A percentile compares a stretch with the other conserved stretches of the same genome.
These are phyloP conservation scores for Globisporangium nagaii DNA, from an alignment of 352 stramenopile genomes.

Conservation along the genomic window DNA sequence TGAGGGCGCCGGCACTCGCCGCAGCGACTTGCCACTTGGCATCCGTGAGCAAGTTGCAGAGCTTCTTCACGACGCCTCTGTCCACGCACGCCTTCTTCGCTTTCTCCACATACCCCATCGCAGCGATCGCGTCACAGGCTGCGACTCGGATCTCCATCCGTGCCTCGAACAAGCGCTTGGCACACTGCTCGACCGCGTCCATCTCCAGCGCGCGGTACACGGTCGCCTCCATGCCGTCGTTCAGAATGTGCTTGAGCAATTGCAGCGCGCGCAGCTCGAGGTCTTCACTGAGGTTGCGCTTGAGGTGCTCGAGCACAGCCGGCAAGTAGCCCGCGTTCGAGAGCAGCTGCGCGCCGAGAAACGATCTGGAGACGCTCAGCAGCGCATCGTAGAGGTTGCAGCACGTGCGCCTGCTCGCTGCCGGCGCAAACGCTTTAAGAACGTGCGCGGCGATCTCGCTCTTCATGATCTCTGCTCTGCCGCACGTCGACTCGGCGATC, in stretches of 20 bases:
- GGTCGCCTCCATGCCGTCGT: conserved; percentile 52
- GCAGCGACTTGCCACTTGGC: conserved; percentile 45
- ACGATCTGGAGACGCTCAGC: conserved; percentile 31
- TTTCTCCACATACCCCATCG: conserved; percentile 57
- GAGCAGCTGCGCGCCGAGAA: conserved; percentile 44
- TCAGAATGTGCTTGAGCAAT: conserved; percentile 59
- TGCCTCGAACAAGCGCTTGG: conserved; percentile 35
- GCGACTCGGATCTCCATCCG: conserved; percentile 35
- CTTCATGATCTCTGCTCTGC: conserved; percentile 32
- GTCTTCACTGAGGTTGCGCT: conserved; percentile 16
- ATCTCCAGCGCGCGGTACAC: conserved; percentile 51
- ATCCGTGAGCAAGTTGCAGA: conserved; percentile 56
- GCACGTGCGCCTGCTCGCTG: conserved; percentile 21
- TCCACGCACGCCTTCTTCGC: conserved; percentile 50
- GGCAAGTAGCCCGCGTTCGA: conserved; percentile 40
- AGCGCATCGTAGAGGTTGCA: conserved; percentile 50
- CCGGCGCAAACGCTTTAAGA: conserved; percentile 35
- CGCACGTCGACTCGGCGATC: conserved; percentile 36
- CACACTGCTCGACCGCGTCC: conserved; percentile 32
- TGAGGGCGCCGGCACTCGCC: conserved; percentile 52
- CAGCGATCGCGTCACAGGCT: conserved; percentile 44
- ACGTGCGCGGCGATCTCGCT: conserved; percentile 32
- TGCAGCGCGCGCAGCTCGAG: conserved; percentile 47
- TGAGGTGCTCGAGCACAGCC: conserved; percentile 49
- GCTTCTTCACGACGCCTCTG: conserved; percentile 40